Base-by-base conservation (phyloP, 163 green algal species). In the Coccomyxa subellipsoidea region DNA sequence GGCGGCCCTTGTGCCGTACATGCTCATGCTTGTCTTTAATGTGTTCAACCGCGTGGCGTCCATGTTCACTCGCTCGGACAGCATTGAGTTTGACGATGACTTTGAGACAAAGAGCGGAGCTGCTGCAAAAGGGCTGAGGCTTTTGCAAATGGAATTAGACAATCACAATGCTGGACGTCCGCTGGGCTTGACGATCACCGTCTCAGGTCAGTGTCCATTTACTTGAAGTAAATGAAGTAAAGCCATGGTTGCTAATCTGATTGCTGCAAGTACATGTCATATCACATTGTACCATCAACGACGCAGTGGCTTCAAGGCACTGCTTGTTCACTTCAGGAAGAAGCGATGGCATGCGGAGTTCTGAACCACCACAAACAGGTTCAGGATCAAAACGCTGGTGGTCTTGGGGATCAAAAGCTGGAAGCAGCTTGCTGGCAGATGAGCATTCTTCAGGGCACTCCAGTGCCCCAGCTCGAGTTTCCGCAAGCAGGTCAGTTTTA, bases 81-180 rank as follows among this genome's bases (percentile, higher is more conserved):
- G 4, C 54, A 66, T 79, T 9, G 82, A 89, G 85, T 91, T 90
- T 73, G 84, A 90, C 54, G 88, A 91, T 66, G 88, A 91, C 76
- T 91, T 81, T 79, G 84, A 87, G 78, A 83, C 82, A 2, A 79
- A 80, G 0, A 80, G 40, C 35, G 39, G 66, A 59, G 47, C 77
- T 38, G 82, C 84, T 54, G 82, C 82, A 29, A 37, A 21, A 0
- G 88, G 88, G 31, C 54, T 59, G 4, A 79, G 79, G 54, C 84
- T 92, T 35, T 79, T 92, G 35, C 59, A 54, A 4, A 34, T 82
- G 32, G 83, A 87, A 38, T 21, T 80, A 54, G 79, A 82, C 7
- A 87, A 87, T 54, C 54, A 76, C 34, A 54, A 6, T 39, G 69
- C 69, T 27, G 84, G 84, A 21, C 38, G 76, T 39, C 80, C 80